Conservation (phyloP, 169 alveolate species). For the Eimeria brunetti region DNA sequence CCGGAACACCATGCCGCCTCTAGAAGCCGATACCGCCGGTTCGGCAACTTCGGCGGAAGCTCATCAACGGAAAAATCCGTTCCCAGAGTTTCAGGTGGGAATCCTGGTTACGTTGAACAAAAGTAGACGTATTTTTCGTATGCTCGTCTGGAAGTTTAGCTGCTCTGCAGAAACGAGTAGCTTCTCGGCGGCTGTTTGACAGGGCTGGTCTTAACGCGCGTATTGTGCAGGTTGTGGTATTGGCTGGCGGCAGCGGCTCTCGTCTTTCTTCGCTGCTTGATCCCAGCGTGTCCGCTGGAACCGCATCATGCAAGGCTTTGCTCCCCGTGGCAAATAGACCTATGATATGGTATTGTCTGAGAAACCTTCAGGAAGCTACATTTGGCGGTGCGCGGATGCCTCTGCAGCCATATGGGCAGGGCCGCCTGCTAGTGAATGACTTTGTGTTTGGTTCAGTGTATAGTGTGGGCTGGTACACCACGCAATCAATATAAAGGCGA, state of each 20-base stretch:
- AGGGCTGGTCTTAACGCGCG: not conserved
- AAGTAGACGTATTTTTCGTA: not conserved
- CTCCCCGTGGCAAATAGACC: constrained; percentile 80
- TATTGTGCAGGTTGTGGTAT: constrained; percentile 71
- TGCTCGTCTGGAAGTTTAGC: not conserved
- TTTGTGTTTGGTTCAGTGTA: not conserved
- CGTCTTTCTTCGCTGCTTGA: constrained; percentile 68
- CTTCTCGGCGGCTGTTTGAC: not conserved
- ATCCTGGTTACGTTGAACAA: not conserved
- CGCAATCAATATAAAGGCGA: not conserved
- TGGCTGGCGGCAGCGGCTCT: constrained; percentile 79
- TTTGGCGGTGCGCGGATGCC: constrained; percentile 63
- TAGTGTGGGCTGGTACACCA: not conserved
- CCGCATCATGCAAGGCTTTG: constrained; percentile 77
- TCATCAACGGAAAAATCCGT: constrained; percentile 54
- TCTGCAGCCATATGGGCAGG: not conserved
- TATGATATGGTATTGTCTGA: constrained; percentile 80
- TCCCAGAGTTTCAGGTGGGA: constrained; percentile 70
- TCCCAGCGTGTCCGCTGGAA: not conserved
- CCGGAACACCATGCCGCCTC: constrained; percentile 40
- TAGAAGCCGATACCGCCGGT: constrained; percentile 14
- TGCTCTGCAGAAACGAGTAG: not conserved
- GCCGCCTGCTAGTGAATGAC: not conserved
- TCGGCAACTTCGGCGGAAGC: constrained; percentile 60
- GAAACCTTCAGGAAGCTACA: constrained; percentile 75